A percentile compares a stretch with the other conserved stretches of the same genome.
phyloP scores from a whole-genome alignment of 2,329 filamentous ascomycete genomes.

The Aspergillus pseudoviridinutans region DNA sequence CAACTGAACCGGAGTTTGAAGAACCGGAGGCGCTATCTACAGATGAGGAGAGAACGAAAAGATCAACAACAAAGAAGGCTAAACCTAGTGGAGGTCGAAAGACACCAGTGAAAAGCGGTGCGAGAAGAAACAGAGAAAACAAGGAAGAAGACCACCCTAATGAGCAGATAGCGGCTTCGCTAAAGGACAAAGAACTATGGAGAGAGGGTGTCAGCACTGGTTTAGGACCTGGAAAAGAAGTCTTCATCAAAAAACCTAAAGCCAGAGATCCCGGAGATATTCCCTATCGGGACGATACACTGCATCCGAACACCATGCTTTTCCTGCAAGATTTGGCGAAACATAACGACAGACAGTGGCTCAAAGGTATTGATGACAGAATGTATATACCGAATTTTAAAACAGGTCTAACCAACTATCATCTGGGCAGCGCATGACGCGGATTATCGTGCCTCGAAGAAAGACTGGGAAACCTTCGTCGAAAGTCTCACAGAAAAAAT shows the following conservation, averaged over 20 bases:
- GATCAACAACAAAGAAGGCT: background rate
- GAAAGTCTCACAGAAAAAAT: conserved; percentile 68
- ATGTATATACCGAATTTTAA: background rate
- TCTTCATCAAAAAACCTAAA: conserved; percentile 62
- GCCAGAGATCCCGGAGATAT: conserved; percentile 57
- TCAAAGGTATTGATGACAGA: conserved; percentile 50
- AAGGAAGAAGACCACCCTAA: conserved; percentile 52
- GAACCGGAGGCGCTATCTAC: conserved; percentile 1
- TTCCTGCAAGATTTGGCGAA: conserved; percentile 57
- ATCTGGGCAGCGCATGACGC: conserved; percentile 63
- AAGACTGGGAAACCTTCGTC: conserved; percentile 78
- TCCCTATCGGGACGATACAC: conserved; percentile 53
- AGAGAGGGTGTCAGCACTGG: conserved; percentile 52
- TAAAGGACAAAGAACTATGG: conserved; percentile 51
- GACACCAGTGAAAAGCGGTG: background rate
- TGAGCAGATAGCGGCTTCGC: conserved; percentile 53
- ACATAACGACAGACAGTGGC: conserved; percentile 61
- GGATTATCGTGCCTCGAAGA: conserved; percentile 72
- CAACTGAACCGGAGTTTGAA: conserved; percentile 3
- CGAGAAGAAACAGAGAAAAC: background rate
- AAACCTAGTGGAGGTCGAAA: background rate
- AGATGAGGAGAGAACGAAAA: background rate
- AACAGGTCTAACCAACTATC: conserved; percentile 4
- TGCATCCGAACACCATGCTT: conserved; percentile 61
- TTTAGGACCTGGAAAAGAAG: conserved; percentile 55